Evolutionary conservation across 2,329 filamentous ascomycete species (phyloP), one percentile per base, ranked within the genome.

Genomic region (Botrytis galanthina): DNA sequence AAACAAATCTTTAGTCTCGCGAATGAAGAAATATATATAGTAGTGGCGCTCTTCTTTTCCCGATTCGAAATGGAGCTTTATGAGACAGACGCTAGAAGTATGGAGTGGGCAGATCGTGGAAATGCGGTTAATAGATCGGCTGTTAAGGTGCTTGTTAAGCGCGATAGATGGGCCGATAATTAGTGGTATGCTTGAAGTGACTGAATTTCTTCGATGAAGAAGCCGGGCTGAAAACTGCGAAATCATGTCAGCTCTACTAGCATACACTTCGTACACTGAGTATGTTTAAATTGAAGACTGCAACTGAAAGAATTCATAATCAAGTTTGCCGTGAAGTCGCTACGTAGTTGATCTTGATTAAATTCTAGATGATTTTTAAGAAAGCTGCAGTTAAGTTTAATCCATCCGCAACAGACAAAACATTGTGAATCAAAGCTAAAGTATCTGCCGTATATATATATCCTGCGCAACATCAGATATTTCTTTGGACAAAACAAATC

Each of bases 231-330:
- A 12, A 54, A n/a, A 54, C 14, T 16, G 48, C 48, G 12, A 54
- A 54, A n/a, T 4, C 0, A 54, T 16, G 7, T 54, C 26, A 54
- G 26, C 26, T 54, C 48, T n/a, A 16, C 26, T n/a, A 54, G 48
- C 12, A 16, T 6, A n/a, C 3, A n/a, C 6, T 54, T 16, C 10
- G 26, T 54, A 54, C 48, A 54, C 5, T 3, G 5, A n/a, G 26
- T 4, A 54, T n/a, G 26, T 5, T 20, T 6, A n/a, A 54, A 16
- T n/a, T 12, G 10, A 54, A 54, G 12, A n/a, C n/a, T 7, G 4
- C 7, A n/a, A n/a, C 3, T n/a, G 0, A 54, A 16, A n/a, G 0
- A 3, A 4, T 16, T 3, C 16, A 12, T n/a, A n/a, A n/a, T 14
- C 48, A n/a, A 26, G 1, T 54, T 54, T 54, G 12, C 26, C 26